Percentiles rank a stretch among this genome's conserved stretches.
Evolutionary conservation across 805 yeast species (phyloP).

Genomic region (Candida gorgasii): DNA sequence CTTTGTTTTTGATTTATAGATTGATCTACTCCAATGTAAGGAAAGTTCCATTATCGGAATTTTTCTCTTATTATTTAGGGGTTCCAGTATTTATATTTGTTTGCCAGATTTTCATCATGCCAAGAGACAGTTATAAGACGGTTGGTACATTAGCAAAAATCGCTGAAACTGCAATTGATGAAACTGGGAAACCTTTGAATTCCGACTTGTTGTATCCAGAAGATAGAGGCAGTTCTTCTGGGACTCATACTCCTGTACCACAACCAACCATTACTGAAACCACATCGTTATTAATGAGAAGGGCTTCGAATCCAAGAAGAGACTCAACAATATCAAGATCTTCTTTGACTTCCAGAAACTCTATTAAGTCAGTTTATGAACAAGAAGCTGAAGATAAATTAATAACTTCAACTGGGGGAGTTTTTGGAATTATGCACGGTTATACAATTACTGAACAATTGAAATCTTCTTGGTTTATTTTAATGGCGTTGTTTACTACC

Average conservation of each 20-base stretch:
- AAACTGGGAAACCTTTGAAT: constrained; percentile 59
- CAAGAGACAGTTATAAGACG: constrained; percentile 71
- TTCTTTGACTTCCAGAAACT: constrained; percentile 26
- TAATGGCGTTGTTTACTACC: constrained; percentile 78
- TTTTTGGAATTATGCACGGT: constrained; percentile 81
- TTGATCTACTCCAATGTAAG: constrained; percentile 52
- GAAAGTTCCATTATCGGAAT: constrained; percentile 48
- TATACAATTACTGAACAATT: constrained; percentile 50
- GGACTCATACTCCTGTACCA: constrained; percentile 6
- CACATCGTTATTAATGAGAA: constrained; percentile 38
- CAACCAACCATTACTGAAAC: constrained; percentile 43
- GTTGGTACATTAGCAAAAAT: constrained; percentile 66
- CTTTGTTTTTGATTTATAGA: constrained; percentile 75
- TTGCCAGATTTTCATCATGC: constrained; percentile 82
- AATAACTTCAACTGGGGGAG: constrained; percentile 56
- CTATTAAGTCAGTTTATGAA: constrained; percentile 62
- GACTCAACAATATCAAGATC: constrained; percentile 37
- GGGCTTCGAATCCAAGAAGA: constrained; percentile 28
- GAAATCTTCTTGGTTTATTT: constrained; percentile 69
- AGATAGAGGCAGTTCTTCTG: constrained; percentile 27
- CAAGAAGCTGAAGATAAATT: constrained; percentile 62
- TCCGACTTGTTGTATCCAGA: constrained; percentile 42
- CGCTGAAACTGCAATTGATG: constrained; percentile 73
- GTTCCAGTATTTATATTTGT: constrained; percentile 78
- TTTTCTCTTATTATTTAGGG: constrained; percentile 65